phyloP scores from a whole-genome alignment of 73 alveolate genomes.

The Tetrahymena thermophila region DNA sequence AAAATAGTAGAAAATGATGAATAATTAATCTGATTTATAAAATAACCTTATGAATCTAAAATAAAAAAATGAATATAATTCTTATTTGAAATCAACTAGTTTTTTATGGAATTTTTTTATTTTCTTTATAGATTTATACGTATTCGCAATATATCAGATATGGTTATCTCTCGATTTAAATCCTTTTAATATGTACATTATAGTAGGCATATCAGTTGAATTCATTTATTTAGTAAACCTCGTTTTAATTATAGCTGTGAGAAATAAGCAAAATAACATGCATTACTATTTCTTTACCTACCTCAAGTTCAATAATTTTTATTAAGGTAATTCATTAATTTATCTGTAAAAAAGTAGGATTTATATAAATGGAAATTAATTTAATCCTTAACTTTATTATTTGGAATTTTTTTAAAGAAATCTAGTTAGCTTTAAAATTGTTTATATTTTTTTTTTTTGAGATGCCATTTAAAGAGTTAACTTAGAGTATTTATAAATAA shows the following conservation, averaged over 20 bases:
- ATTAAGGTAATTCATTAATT: not conserved
- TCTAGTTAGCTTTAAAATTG: too few species aligned
- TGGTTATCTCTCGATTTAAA: not conserved
- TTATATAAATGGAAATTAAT: too few species aligned
- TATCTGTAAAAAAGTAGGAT: too few species aligned
- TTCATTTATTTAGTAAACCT: not conserved
- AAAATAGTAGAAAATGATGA: not conserved
- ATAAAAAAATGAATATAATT: not conserved
- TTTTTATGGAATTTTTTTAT: not conserved
- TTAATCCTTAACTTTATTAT: too few species aligned
- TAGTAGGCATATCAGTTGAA: not conserved
- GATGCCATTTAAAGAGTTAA: too few species aligned
- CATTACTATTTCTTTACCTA: not conserved
- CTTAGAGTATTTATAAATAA: too few species aligned
- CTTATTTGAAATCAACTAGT: not conserved
- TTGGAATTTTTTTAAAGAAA: too few species aligned
- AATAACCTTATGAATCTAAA: not conserved
- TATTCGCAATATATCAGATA: not conserved
- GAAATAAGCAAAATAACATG: not conserved
- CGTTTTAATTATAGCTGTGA: not conserved
- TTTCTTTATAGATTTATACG: not conserved
- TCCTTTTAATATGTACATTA: not conserved
- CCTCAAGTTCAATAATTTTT: not conserved
- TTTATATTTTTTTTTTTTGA: too few species aligned
- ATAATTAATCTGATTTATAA: not conserved